Conservation (phyloP, 176 grass and related monocot genomes). For the Pontederia crassipes region DNA sequence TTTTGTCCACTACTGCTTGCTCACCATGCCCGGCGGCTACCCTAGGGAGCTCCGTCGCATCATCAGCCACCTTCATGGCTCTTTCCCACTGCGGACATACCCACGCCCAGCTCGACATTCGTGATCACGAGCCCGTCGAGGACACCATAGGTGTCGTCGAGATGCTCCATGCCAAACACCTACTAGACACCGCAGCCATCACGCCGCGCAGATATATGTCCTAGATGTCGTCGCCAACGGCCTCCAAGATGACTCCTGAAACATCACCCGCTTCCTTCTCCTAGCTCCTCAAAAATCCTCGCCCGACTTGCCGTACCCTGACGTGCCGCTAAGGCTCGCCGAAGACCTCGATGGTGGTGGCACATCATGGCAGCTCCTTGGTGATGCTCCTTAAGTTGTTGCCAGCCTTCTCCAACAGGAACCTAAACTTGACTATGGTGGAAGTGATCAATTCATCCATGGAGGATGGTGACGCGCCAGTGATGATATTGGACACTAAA, state of each 20-base stretch:
- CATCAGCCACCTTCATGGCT: slow-evolving; percentile 94
- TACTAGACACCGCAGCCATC: slow-evolving; percentile 90
- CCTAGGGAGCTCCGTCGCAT: slow-evolving; percentile 63
- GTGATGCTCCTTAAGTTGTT: slow-evolving; percentile 67
- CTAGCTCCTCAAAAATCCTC: slow-evolving; percentile 10
- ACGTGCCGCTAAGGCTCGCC: slow-evolving; percentile 26
- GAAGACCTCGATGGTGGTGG: slow-evolving; percentile 82
- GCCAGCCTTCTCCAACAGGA: slow-evolving; percentile 65
- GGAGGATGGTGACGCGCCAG: slow-evolving; percentile 19
- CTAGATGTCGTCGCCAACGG: slow-evolving; percentile 77
- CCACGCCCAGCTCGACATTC: slow-evolving; percentile 52
- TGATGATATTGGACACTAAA: slow-evolving; percentile 67
- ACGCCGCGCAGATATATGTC: slow-evolving; percentile 59
- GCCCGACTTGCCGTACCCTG: slow-evolving; percentile 64
- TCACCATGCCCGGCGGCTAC: slow-evolving; percentile 75
- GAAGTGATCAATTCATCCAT: slow-evolving; percentile 57
- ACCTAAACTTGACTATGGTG: slow-evolving; percentile 65
- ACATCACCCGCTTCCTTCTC: slow-evolving; percentile 63
- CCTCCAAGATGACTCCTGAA: slow-evolving; percentile 89
- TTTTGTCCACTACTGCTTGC: slow-evolving; percentile 93
- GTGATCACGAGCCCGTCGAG: slow-evolving; percentile 57
- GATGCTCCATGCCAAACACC: slow-evolving; percentile 53
- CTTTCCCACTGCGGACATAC: slow-evolving; percentile 88
- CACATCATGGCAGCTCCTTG: slow-evolving; percentile 73
- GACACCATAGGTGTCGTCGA: slow-evolving; percentile 84